phyloP scores from a whole-genome alignment of 129 eudicot genomes.

The Arctium minus region DNA sequence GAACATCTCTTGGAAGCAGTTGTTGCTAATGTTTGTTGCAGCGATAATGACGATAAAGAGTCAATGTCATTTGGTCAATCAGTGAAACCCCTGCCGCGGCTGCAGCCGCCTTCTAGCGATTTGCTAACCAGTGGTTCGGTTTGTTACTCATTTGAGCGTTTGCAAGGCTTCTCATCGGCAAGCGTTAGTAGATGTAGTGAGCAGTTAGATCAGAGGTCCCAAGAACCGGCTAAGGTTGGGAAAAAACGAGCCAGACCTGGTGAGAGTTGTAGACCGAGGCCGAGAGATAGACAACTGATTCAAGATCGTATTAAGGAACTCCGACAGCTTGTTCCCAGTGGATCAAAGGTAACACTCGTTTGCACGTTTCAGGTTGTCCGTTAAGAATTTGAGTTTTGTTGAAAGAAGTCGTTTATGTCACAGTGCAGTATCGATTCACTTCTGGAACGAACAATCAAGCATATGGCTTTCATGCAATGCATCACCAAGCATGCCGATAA shows the following conservation, averaged over 20 bases:
- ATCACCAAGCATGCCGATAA: constrained; percentile 72
- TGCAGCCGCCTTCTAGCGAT: constrained; percentile 47
- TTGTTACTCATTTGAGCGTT: constrained; percentile 45
- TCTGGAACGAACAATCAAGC: constrained; percentile 85
- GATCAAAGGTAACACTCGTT: constrained; percentile 71
- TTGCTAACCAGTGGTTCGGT: constrained; percentile 38
- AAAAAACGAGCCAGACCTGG: constrained; percentile 81
- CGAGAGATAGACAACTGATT: constrained; percentile 87
- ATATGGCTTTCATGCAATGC: constrained; percentile 77
- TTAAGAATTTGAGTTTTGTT: constrained; percentile 9
- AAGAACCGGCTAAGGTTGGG: constrained; percentile 36
- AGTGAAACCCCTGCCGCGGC: constrained; percentile 33
- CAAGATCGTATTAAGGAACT: constrained; percentile 89
- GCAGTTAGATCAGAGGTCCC: constrained; percentile 38
- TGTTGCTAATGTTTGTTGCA: constrained; percentile 62
- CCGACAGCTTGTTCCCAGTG: constrained; percentile 84
- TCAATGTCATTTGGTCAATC: constrained; percentile 36
- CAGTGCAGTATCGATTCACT: constrained; percentile 99
- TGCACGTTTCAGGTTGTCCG: neutral
- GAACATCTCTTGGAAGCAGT: constrained; percentile 86
- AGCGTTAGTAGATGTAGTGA: constrained; percentile 59
- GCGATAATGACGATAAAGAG: constrained; percentile 26
- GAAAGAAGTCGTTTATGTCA: constrained; percentile 21
- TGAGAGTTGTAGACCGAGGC: constrained; percentile 69
- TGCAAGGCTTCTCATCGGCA: constrained; percentile 45